Conservation (phyloP, 164 flowering plant genomes). For the Brasenia schreberi region DNA sequence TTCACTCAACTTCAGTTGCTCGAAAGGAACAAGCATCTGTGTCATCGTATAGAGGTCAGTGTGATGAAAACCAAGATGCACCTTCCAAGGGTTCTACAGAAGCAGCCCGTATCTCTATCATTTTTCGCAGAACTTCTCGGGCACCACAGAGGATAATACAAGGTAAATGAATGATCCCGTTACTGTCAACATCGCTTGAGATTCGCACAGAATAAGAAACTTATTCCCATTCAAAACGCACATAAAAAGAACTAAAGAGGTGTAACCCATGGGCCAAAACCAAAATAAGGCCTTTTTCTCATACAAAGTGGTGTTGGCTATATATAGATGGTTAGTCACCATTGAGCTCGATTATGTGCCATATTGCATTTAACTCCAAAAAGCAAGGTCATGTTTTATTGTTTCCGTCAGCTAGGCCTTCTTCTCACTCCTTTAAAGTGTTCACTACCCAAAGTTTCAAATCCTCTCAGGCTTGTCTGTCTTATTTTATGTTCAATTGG, state of each 20-base stretch:
- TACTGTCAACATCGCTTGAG: neutral
- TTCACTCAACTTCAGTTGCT: constrained; percentile 49
- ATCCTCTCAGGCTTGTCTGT: too few species aligned
- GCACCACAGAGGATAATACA: constrained; percentile 32
- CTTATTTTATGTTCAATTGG: neutral
- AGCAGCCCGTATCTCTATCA: constrained; percentile 22
- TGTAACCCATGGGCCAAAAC: too few species aligned
- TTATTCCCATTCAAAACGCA: neutral
- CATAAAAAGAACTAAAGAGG: neutral
- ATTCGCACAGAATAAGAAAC: neutral
- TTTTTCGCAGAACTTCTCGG: constrained; percentile 29
- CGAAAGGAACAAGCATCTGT: constrained; percentile 31
- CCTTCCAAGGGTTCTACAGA: constrained; percentile 24
- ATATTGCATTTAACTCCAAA: too few species aligned
- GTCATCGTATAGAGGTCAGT: constrained; percentile 26
- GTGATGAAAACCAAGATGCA: constrained; percentile 15
- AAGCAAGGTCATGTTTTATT: too few species aligned
- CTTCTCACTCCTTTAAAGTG: too few species aligned
- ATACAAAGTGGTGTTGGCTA: too few species aligned
- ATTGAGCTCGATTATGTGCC: too few species aligned
- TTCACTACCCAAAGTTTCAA: too few species aligned
- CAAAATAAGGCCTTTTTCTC: too few species aligned
- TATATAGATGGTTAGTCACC: too few species aligned
- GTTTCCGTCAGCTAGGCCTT: too few species aligned
- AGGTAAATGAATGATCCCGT: constrained; percentile 19